A percentile compares a stretch with the other conserved stretches of the same genome.
Evolutionary conservation across 2,329 filamentous ascomycete species (phyloP).

Genomic region (Colletotrichum cordylinicola): DNA sequence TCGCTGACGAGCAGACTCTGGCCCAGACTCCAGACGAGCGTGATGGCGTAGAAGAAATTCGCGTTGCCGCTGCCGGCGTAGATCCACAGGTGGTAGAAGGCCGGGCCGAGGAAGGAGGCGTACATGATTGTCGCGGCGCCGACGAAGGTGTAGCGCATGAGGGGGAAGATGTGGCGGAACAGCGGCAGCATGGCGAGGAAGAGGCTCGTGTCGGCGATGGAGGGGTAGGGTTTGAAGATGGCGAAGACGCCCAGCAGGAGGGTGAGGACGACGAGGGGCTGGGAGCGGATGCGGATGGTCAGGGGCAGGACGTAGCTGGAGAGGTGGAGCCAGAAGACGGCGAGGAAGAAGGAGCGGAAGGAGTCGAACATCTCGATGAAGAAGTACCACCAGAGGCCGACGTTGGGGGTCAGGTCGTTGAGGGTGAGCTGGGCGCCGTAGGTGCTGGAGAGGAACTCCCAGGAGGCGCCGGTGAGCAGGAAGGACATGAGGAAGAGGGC

Average conservation of each 20-base stretch:
- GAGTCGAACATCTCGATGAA: constrained; percentile 99
- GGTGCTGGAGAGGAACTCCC: constrained; percentile 86
- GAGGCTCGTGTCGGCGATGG: constrained; percentile 85
- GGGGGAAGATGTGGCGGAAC: constrained; percentile 89
- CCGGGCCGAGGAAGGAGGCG: constrained; percentile 85
- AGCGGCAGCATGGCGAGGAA: constrained; percentile 85
- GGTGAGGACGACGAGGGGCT: constrained; percentile 85
- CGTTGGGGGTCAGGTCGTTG: constrained; percentile 91
- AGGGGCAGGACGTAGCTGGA: constrained; percentile 88
- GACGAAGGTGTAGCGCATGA: constrained; percentile 93
- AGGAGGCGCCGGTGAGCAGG: constrained; percentile 76
- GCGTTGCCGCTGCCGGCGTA: constrained; percentile 98
- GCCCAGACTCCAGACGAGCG: constrained; percentile 95
- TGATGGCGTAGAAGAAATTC: constrained; percentile 99
- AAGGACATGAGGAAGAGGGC: constrained; percentile 75
- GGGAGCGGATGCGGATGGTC: constrained; percentile 79
- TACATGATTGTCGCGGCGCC: constrained; percentile 85
- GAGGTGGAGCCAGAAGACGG: constrained; percentile 97
- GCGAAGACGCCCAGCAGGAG: constrained; percentile 89
- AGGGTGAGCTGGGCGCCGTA: constrained; percentile 93
- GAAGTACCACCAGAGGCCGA: constrained; percentile 99
- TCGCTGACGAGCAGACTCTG: constrained; percentile 88
- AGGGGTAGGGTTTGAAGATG: constrained; percentile 97
- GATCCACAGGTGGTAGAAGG: constrained; percentile 97
- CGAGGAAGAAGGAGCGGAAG: constrained; percentile 95